Conservation (phyloP, 768 basidiomycete species). For the Favolaschia claudopus region DNA sequence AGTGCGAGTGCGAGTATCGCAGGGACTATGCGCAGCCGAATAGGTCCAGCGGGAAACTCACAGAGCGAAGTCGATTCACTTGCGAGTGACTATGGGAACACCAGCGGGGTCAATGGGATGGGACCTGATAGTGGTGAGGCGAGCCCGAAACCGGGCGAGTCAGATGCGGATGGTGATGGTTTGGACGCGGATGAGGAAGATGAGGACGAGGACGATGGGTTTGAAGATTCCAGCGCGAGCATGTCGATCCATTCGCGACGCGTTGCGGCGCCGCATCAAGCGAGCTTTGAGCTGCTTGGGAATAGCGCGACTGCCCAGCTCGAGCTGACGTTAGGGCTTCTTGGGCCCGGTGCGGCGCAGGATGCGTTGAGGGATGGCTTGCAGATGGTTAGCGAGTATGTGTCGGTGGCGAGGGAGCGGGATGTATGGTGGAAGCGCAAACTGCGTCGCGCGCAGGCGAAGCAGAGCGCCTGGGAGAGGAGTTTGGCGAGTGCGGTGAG, state of each 20-base stretch:
- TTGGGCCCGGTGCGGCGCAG: conserved; percentile 42
- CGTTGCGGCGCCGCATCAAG: conserved; percentile 62
- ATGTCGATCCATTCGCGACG: conserved; percentile 42
- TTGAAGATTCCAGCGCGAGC: conserved; percentile 49
- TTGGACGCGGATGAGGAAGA: conserved; percentile 31
- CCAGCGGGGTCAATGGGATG: neutral
- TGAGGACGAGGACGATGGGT: conserved; percentile 36
- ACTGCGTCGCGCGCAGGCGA: conserved; percentile 67
- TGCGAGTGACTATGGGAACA: conserved; percentile 13
- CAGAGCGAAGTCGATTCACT: conserved; percentile 16
- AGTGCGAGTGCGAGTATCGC: neutral
- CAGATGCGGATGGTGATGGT: conserved; percentile 30
- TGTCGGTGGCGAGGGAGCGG: conserved; percentile 74
- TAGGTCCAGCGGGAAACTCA: no score
- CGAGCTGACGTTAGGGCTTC: conserved; percentile 74
- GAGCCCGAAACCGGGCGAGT: conserved; percentile 33
- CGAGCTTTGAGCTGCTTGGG: conserved; percentile 69
- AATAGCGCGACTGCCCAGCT: conserved; percentile 79
- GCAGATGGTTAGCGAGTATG: conserved; percentile 65
- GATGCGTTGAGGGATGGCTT: conserved; percentile 70
- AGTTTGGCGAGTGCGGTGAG: conserved; percentile 85
- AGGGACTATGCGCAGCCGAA: neutral
- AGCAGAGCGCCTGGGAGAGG: conserved; percentile 86
- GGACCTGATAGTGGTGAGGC: conserved; percentile 17
- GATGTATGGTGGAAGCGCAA: conserved; percentile 81